Percentiles rank a stretch among this genome's conserved stretches.
These are phyloP conservation scores for Blastocystis hominis DNA, from an alignment of 352 stramenopile species.

Conservation along the genomic window DNA sequence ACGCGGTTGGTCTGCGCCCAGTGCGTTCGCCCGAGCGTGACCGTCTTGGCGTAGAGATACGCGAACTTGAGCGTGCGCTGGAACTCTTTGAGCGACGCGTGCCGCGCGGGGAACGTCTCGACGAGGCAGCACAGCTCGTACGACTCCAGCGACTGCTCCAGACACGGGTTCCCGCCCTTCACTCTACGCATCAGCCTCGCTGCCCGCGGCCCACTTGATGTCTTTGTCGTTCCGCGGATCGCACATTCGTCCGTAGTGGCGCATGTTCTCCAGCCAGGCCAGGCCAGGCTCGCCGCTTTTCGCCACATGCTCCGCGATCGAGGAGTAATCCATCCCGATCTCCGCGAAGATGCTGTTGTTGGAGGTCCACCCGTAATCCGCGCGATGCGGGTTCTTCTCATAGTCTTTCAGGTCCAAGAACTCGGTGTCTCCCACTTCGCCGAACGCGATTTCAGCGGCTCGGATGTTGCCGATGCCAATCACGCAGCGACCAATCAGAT, in stretches of 20 bases:
- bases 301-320: conserved; percentile 73
- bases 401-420: conserved; percentile 83
- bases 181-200: conserved; percentile 63
- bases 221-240: conserved; percentile 73
- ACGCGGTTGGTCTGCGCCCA: conserved; percentile 80
- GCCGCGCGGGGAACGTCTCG: conserved; percentile 79
- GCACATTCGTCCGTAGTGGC: conserved; percentile 76
- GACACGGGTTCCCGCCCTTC: conserved; percentile 76
- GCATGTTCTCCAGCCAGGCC: conserved; percentile 86
- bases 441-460: conserved; percentile 84
- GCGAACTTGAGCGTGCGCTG: conserved; percentile 74
- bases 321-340: conserved; percentile 80
- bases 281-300: conserved; percentile 80
- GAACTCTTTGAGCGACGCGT: conserved; percentile 78
- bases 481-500: conserved; percentile 75
- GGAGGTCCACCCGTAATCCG: conserved; percentile 77
- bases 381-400: conserved; percentile 74
- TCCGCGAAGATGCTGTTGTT: conserved; percentile 85
- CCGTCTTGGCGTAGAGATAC: conserved; percentile 82
- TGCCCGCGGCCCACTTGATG: conserved; percentile 9
- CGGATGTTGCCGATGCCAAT: conserved; percentile 78
- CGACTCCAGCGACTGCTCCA: conserved; percentile 79
- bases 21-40: conserved; percentile 79
- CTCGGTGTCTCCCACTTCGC: conserved; percentile 66
- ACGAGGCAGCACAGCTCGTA: conserved; percentile 87